Evolutionary conservation across 225 moss, liverwort and hornwort genomes (phyloP).

Genomic region (Marchantia polymorpha): DNA sequence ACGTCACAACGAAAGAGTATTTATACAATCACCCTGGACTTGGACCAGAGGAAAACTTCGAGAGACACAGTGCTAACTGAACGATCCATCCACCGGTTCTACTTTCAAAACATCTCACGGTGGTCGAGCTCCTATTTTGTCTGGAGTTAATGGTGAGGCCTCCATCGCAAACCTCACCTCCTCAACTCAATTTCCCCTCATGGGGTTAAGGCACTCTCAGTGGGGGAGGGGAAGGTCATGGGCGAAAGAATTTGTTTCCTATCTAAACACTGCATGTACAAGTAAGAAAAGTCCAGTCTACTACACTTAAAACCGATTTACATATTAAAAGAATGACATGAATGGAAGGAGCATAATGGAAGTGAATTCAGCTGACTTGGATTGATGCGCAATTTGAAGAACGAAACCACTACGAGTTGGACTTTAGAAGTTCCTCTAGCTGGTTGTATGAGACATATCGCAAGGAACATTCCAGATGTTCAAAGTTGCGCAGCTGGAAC

Average conservation of each 20-base stretch:
- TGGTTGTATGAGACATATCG: neutral
- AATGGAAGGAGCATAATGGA: neutral
- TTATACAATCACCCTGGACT: neutral
- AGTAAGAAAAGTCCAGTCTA: neutral
- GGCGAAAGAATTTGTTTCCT: conserved; percentile 2
- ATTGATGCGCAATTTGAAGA: neutral
- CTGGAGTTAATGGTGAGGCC: neutral
- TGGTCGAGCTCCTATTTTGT: neutral
- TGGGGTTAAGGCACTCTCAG: neutral
- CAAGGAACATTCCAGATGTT: neutral
- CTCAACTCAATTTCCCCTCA: neutral
- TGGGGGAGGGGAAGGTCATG: neutral
- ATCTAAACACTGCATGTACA: conserved; percentile 8
- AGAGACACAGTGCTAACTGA: neutral
- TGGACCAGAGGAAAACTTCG: neutral
- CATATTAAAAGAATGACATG: neutral
- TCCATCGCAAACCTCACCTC: neutral
- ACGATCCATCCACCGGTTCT: neutral
- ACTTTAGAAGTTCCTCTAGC: no score
- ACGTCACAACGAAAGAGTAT: neutral
- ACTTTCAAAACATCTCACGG: neutral
- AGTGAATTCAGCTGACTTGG: neutral
- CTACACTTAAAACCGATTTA: neutral
- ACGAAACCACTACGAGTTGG: no score
- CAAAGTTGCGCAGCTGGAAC: conserved; percentile 25